Evolutionary conservation across 108 stramenopile species (phyloP).

Genomic region (Skeletonema grethae): DNA sequence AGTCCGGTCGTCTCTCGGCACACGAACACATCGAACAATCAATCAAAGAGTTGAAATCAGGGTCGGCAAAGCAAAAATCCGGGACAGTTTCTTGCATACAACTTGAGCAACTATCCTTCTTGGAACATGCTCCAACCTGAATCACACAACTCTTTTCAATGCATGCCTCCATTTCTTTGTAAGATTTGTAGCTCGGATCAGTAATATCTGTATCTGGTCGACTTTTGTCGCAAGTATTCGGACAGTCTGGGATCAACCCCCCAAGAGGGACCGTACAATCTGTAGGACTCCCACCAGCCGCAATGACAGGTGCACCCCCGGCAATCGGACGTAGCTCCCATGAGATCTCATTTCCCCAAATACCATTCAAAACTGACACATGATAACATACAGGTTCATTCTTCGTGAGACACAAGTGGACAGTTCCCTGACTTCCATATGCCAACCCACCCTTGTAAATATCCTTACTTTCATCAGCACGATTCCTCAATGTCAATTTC

Average conservation of each 20-base stretch:
- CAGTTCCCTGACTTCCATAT: constrained; percentile 72
- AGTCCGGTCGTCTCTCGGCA: constrained; percentile 56
- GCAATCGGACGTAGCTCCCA: constrained; percentile 79
- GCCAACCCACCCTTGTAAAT: constrained; percentile 68
- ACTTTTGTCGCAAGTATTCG: constrained; percentile 60
- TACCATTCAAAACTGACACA: constrained; percentile 68
- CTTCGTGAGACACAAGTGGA: constrained; percentile 73
- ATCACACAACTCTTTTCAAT: constrained; percentile 80
- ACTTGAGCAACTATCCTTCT: constrained; percentile 54
- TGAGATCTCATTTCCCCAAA: constrained; percentile 90
- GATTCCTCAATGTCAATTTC: constrained; percentile 43
- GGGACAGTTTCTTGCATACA: constrained; percentile 63
- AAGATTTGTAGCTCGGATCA: constrained; percentile 78
- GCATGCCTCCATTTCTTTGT: constrained; percentile 77
- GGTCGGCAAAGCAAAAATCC: constrained; percentile 53
- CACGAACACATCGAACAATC: constrained; percentile 87
- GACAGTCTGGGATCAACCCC: constrained; percentile 54
- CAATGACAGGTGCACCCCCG: constrained; percentile 62
- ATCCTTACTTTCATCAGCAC: constrained; percentile 4
- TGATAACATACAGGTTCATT: constrained; percentile 67
- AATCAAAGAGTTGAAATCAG: constrained; percentile 59
- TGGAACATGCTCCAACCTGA: constrained; percentile 71
- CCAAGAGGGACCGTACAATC: constrained; percentile 49
- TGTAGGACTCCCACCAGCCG: constrained; percentile 73
- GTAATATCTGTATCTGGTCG: constrained; percentile 60